Evolutionary conservation across 495 filamentous ascomycete genomes (phyloP), one percentile per base, ranked within the genome.

Genomic region (Niebla homalea): DNA sequence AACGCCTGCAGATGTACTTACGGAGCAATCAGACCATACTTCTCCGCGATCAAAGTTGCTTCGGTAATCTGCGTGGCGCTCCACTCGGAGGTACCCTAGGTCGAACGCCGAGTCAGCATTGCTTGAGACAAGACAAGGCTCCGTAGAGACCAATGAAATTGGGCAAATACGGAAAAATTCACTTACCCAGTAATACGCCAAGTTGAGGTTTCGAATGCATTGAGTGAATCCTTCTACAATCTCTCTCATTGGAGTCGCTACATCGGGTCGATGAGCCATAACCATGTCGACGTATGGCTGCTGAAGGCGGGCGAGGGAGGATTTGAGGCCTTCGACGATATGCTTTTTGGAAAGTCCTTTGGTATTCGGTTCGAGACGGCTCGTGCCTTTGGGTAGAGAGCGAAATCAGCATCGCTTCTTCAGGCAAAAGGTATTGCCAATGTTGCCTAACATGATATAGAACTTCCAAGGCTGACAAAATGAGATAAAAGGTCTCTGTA

Each of bases 161-260:
- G 29, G 29, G 14, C 4, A 8, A 5, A 10, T 7, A 11, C 29
- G 10, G 2, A 1, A 32, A 32, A 12, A 32, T 8, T 12, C 14
- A 32, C 29, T 32, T 12, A 32, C 29, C 29, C 87, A 94, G 74
- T 93, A 92, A 61, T 92, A 82, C 20, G 83, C 80, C 22, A 53
- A 25, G 68, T 87, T 83, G 38, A 86, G 83, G 41, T 74, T 74
- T 63, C 81, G 71, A 56, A 94, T 87, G 26, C 83, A 65, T 60
- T 86, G 75, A 65, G 89, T 90, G 72, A 93, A 93, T 40, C 72
- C 87, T 49, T 87, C 79, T 35, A 93, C 88, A 35, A 78, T 78
- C 65, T 94, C 88, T 61, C 89, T 84, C 72, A 93, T 90, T 3
- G 88, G 88, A 0, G 87, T 92, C 38, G 80, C 69, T 4, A 82